Conservation (phyloP, 129 eudicot genomes). For the Helianthus annuus region DNA sequence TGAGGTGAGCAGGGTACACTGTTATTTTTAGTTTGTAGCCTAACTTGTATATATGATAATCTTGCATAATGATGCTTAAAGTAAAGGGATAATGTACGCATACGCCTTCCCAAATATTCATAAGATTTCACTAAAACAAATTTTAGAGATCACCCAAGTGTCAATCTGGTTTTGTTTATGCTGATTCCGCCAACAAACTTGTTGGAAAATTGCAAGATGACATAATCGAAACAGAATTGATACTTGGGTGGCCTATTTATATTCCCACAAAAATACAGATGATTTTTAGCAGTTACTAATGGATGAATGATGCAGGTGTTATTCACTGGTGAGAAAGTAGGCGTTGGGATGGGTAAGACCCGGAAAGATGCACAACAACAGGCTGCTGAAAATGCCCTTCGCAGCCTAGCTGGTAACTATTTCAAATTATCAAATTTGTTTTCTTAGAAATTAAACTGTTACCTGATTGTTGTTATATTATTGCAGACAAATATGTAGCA, state of each 20-base stretch:
- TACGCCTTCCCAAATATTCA: background rate
- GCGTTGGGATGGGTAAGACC: conserved; percentile 81
- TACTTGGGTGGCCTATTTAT: conserved; percentile 1
- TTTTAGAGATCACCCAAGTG: background rate
- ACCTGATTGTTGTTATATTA: background rate
- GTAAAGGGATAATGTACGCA: background rate
- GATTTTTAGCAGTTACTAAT: background rate
- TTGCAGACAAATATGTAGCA: conserved; percentile 61
- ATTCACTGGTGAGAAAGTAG: conserved; percentile 76
- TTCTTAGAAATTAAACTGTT: background rate
- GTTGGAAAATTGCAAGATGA: background rate
- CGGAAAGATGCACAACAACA: conserved; percentile 91
- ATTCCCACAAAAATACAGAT: background rate
- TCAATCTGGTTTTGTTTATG: background rate
- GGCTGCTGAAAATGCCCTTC: conserved; percentile 94
- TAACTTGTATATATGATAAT: background rate
- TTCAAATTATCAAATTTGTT: background rate
- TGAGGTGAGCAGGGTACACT: conserved; percentile 51
- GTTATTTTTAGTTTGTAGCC: background rate
- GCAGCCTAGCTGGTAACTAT: conserved; percentile 66
- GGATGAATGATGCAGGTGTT: conserved; percentile 54
- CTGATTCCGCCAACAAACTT: background rate
- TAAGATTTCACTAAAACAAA: background rate
- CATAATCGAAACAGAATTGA: background rate
- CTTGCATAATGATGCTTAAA: background rate